phyloP scores from a whole-genome alignment of 352 stramenopile species.

The Plasmopara muralis region DNA sequence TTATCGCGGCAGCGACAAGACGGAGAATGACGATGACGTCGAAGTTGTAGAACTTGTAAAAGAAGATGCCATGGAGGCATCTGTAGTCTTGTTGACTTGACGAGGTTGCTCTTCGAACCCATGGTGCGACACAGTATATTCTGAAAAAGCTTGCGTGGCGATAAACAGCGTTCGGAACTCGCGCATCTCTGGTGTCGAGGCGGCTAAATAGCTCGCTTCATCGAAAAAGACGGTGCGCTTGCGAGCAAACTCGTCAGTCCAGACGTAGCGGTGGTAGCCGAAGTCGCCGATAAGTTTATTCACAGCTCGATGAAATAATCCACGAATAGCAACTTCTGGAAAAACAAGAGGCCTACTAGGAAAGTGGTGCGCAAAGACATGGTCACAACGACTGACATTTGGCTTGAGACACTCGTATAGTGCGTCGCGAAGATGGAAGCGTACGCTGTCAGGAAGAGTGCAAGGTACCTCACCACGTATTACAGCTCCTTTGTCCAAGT shows the following conservation, averaged over 20 bases:
- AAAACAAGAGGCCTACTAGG: constrained; percentile 62
- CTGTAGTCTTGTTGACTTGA: constrained; percentile 6
- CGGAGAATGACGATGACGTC: constrained; percentile 17
- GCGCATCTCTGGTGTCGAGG: constrained; percentile 61
- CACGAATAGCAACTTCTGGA: constrained; percentile 61
- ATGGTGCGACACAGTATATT: constrained; percentile 78
- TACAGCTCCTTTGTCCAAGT: constrained; percentile 61
- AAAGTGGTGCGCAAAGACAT: constrained; percentile 67
- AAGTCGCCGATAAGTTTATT: constrained; percentile 75
- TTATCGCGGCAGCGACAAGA: constrained; percentile 18
- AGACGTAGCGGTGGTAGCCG: constrained; percentile 78
- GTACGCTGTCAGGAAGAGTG: constrained; percentile 37
- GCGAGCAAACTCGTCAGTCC: constrained; percentile 77
- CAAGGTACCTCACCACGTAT: constrained; percentile 48
- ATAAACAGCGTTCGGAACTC: constrained; percentile 84
- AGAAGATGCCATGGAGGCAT: constrained; percentile 6
- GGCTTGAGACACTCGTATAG: constrained; percentile 65
- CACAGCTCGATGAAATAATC: constrained; percentile 58
- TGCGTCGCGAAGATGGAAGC: constrained; percentile 38
- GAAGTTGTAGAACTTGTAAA: constrained; percentile 12
- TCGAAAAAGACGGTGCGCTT: constrained; percentile 81
- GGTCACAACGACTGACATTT: constrained; percentile 64
- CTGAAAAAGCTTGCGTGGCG: constrained; percentile 76
- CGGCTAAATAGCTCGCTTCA: constrained; percentile 77
- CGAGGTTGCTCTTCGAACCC: constrained; percentile 66